phyloP scores from a whole-genome alignment of 1,284 basidiomycete species.

The Heterobasidion annosum region DNA sequence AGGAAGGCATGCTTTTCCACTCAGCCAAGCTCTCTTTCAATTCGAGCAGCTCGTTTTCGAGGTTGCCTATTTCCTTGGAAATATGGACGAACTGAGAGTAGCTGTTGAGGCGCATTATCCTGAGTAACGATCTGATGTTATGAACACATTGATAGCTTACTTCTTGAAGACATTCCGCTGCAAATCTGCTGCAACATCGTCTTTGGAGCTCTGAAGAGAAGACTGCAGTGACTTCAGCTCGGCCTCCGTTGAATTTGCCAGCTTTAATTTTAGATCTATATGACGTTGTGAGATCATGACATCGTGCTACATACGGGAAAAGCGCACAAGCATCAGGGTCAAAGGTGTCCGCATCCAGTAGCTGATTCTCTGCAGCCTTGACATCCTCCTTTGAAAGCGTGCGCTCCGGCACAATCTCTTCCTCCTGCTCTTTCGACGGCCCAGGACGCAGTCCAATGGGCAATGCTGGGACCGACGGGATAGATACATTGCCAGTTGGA shows the following conservation, averaged over 20 bases:
- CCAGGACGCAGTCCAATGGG: slow-evolving; percentile 22
- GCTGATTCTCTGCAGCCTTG: slow-evolving; percentile 43
- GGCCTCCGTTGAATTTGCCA: slow-evolving; percentile 75
- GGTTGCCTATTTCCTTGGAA: slow-evolving; percentile 92
- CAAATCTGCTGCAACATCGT: slow-evolving; percentile 61
- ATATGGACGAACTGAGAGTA: slow-evolving; percentile 96
- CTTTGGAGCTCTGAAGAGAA: slow-evolving; percentile 52
- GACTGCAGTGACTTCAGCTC: slow-evolving; percentile 69
- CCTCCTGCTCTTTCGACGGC: slow-evolving; percentile 17
- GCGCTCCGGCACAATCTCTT: slow-evolving; percentile 33
- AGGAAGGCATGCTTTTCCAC: slow-evolving; percentile 92
- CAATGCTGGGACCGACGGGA: slow-evolving; percentile 50
- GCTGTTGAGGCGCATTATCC: slow-evolving; percentile 29
- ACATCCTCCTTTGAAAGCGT: slow-evolving; percentile 36
- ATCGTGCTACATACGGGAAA: neutral
- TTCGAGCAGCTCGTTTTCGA: slow-evolving; percentile 98
- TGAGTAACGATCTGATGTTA: slow-evolving; percentile 3
- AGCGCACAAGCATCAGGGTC: slow-evolving; percentile 75
- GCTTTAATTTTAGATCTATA: slow-evolving; percentile 62
- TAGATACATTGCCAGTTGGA: slow-evolving; percentile 44
- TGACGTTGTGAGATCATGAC: neutral
- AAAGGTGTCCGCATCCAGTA: slow-evolving; percentile 69
- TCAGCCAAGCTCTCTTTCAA: slow-evolving; percentile 91
- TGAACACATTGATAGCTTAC: slow-evolving; percentile 32
- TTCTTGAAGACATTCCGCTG: slow-evolving; percentile 88